phyloP scores from a whole-genome alignment of 148 eudicot genomes.

The Camellia sinensis region DNA sequence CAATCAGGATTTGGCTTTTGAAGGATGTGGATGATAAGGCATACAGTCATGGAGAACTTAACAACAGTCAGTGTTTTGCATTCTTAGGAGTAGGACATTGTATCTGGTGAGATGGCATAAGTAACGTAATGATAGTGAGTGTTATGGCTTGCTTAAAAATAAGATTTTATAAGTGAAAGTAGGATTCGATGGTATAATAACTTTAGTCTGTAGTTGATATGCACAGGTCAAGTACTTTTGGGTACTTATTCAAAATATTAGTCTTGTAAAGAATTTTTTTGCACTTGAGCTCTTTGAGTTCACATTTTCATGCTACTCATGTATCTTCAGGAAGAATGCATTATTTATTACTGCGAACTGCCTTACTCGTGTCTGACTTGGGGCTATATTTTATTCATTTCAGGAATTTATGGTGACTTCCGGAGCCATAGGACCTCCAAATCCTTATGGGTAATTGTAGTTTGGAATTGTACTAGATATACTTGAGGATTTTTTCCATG shows the following conservation, averaged over 20 bases:
- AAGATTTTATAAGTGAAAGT: neutral
- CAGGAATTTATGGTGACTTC: constrained; percentile 17
- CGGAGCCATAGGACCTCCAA: neutral
- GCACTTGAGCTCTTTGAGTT: neutral
- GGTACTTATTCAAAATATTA: neutral
- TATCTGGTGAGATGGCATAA: neutral
- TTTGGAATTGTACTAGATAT: neutral
- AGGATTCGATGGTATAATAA: neutral
- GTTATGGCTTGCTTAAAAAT: neutral
- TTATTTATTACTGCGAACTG: neutral
- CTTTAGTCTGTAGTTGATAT: neutral
- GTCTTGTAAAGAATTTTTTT: neutral
- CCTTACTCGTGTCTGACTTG: neutral
- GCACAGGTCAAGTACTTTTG: neutral
- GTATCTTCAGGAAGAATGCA: neutral
- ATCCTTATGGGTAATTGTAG: neutral
- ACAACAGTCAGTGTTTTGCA: neutral
- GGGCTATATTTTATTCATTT: neutral
- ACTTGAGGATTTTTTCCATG: neutral
- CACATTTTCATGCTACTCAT: constrained; percentile 1
- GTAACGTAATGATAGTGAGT: neutral
- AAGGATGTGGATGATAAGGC: neutral
- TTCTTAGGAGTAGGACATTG: neutral
- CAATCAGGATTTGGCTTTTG: neutral
- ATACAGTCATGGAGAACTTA: neutral